These are phyloP conservation scores for Aurantiochytrium sp. DNA, from an alignment of 108 stramenopile species.

Conservation along the genomic window DNA sequence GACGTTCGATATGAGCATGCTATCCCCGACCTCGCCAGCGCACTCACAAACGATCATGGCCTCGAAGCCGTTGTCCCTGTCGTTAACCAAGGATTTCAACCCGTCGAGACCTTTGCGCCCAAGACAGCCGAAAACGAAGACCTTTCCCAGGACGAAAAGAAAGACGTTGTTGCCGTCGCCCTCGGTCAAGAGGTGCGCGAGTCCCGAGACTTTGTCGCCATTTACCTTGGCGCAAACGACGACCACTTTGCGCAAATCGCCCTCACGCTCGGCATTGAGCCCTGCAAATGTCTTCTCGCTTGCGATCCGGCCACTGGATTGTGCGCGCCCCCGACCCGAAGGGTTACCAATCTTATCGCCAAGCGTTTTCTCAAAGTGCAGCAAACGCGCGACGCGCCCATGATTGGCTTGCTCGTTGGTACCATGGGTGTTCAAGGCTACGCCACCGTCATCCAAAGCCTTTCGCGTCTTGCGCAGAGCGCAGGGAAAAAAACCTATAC, in stretches of 20 bases:
- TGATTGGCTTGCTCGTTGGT: slow-evolving; percentile 81
- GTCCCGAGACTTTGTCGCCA: background rate
- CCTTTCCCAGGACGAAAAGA: background rate
- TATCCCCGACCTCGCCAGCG: background rate
- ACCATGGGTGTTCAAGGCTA: slow-evolving; percentile 68
- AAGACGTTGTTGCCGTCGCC: background rate
- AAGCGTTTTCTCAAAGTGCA: slow-evolving; percentile 48
- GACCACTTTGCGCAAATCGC: background rate
- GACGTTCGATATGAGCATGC: background rate
- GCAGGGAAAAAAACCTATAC: slow-evolving; percentile 71
- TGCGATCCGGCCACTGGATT: background rate
- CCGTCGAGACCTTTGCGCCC: background rate
- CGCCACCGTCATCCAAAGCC: slow-evolving; percentile 52
- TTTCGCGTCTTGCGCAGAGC: slow-evolving; percentile 56
- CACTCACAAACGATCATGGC: background rate
- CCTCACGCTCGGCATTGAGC: background rate
- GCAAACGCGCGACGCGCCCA: slow-evolving; percentile 67
- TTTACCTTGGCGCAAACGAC: background rate
- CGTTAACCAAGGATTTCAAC: background rate
- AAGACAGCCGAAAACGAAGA: background rate
- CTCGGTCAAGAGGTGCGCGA: background rate
- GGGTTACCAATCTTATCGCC: background rate
- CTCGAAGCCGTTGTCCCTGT: background rate
- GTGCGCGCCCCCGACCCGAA: background rate
- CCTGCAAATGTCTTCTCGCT: background rate